Base-by-base conservation (phyloP, 352 stramenopile genomes). In the Globisporangium cystogenes region DNA sequence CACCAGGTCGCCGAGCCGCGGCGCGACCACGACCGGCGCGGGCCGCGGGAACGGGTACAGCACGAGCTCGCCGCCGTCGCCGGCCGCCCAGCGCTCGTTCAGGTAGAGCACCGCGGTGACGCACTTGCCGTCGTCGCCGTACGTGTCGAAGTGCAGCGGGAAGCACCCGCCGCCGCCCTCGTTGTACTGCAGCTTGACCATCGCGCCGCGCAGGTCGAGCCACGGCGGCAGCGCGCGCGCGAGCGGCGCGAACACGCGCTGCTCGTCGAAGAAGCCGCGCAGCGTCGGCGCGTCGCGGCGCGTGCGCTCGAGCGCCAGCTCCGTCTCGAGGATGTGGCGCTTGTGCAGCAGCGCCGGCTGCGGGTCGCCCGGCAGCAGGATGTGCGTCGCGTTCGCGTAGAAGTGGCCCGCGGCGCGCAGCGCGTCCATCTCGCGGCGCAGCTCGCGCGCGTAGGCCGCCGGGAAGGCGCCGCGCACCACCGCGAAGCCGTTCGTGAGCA, bases 171-270 rank as follows among this genome's bases (percentile, higher is more conserved):
- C 82, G 48, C 57, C 48, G 47, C 86, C 86, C 48, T 82, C 65
- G 49, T 90, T 96, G 50, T 80, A 73, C 60, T 96, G 86, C 12
- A 94, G 57, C 60, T 96, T 93, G 51, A 90, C 49, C 75, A 89
- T 86, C 48, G 80, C 68, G 12, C 61, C 68, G 15, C 53, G 51
- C 18, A 89, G 53, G 12, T 52, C 59, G 15, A 90, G 50, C 72
- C 79, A 84, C 11, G 53, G 2, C 2, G 71, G 76, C 48, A 80
- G 50, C 16, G 51, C 44, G 31, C 46, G 53, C 29, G 64, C 48
- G 21, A 89, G 50, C 8, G 72, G 57, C 15, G 57, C 59, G 26
- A 85, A 77, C n/a, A 89, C 62, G 42, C 74, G 59, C 55, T 82
- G 58, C 49, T 76, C 50, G 40, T 92, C 84, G 45, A 85, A 86